Evolutionary conservation across 2,329 filamentous ascomycete genomes (phyloP).

Genomic region (Acephala macrosclerotiorum): DNA sequence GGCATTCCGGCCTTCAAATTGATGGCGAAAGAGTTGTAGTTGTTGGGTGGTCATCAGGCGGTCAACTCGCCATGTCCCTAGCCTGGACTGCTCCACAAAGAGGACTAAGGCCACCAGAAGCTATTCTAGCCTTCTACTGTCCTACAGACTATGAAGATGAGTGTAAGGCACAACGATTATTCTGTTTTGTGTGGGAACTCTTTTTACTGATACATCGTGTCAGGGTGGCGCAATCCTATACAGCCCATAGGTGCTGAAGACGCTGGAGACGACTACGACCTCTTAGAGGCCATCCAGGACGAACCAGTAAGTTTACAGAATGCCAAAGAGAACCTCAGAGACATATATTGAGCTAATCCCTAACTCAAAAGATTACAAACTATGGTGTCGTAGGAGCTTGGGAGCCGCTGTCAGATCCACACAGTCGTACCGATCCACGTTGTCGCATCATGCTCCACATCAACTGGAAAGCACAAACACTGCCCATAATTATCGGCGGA

Average conservation of each 20-base stretch:
- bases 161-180: slow-evolving; percentile 25
- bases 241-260: slow-evolving; percentile 9
- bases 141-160: slow-evolving; percentile 50
- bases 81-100: slow-evolving; percentile 46
- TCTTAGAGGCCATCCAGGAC: slow-evolving; percentile 11
- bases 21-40: slow-evolving; percentile 47
- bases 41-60: slow-evolving; percentile 59
- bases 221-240: slow-evolving; percentile 26
- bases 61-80: slow-evolving; percentile 53
- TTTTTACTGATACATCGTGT: slow-evolving; percentile 18
- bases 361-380: slow-evolving; percentile 24
- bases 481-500: slow-evolving; percentile 47
- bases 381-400: slow-evolving; percentile 18
- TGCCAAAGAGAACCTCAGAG: background rate
- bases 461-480: slow-evolving; percentile 49
- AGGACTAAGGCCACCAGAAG: slow-evolving; percentile 48
- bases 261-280: slow-evolving; percentile 1
- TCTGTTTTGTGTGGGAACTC: background rate
- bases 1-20: slow-evolving; percentile 26
- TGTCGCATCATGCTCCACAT: slow-evolving; percentile 50
- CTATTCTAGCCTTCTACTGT: slow-evolving; percentile 54
- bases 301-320: slow-evolving; percentile 2
- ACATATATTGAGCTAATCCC: too few species aligned
- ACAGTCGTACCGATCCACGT: slow-evolving; percentile 44
- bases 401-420: slow-evolving; percentile 11